Percentiles rank a stretch among this genome's conserved stretches.
Conservation (phyloP, 257 asterid genomes). For the Fraxinus pennsylvanica region DNA sequence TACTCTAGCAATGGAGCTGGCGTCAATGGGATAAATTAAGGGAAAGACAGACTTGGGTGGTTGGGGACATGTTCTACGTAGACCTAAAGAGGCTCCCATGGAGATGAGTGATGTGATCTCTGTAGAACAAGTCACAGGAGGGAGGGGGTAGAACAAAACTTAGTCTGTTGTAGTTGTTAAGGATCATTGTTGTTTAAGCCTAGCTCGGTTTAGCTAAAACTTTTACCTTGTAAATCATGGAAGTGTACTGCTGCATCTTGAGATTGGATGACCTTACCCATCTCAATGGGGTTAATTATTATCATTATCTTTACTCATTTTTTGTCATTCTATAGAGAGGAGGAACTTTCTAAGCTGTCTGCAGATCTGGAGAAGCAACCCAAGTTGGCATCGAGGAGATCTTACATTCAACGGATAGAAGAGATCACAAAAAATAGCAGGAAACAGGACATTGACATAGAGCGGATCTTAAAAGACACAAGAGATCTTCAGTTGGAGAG, state of each 20-base stretch:
- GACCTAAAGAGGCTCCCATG: background rate
- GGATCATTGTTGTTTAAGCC: background rate
- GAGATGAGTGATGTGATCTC: background rate
- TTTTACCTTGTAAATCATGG: conserved; percentile 3
- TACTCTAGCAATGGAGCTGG: background rate
- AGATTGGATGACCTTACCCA: background rate
- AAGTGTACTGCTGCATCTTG: conserved; percentile 16
- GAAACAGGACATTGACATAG: conserved; percentile 75
- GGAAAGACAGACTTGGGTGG: background rate
- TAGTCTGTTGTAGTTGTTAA: background rate
- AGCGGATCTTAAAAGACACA: conserved; percentile 67
- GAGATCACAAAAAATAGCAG: conserved; percentile 86
- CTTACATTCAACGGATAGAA: conserved; percentile 61
- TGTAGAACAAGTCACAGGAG: background rate
- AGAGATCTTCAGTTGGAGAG: conserved; percentile 88
- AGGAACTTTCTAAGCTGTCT: conserved; percentile 46
- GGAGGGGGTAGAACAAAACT: background rate
- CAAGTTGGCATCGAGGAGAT: conserved; percentile 50
- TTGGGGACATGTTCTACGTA: background rate
- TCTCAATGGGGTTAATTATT: conserved; percentile 11
- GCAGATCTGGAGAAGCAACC: conserved; percentile 61
- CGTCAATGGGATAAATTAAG: background rate
- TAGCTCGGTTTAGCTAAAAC: conserved; percentile 4
- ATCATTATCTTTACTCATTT: conserved; percentile 2
- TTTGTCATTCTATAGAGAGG: conserved; percentile 51